Conservation (phyloP, 2,329 filamentous ascomycete genomes). For the Metarhizium brunneum region DNA sequence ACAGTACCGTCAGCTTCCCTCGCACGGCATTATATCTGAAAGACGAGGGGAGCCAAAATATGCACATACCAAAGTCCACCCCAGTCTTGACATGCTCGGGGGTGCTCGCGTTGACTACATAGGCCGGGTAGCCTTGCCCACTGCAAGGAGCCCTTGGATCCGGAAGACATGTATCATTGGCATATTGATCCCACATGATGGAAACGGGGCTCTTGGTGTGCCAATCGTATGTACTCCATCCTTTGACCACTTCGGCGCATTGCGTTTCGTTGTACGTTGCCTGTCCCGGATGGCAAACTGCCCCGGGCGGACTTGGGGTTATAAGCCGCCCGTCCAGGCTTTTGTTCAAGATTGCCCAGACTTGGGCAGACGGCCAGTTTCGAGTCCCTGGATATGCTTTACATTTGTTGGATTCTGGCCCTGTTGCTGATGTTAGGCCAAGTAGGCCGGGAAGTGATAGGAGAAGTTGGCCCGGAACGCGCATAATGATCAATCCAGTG, state of each 20-base stretch:
- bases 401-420: conserved; percentile 19
- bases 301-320: conserved; percentile 26
- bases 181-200: conserved; percentile 30
- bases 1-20: fast-evolving
- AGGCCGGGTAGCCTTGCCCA: conserved; percentile 23
- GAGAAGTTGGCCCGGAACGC: neutral
- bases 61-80: conserved; percentile 31
- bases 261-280: conserved; percentile 14
- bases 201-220: conserved; percentile 21
- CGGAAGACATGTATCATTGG: conserved; percentile 42
- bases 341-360: conserved; percentile 37
- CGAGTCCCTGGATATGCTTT: conserved; percentile 36
- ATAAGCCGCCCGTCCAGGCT: conserved; percentile 33
- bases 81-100: conserved; percentile 22
- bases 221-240: conserved; percentile 19
- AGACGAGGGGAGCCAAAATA: conserved; percentile 2
- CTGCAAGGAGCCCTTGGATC: conserved; percentile 24
- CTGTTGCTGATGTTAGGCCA: neutral
- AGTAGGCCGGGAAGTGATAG: neutral
- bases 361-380: conserved; percentile 36
- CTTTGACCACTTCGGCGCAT: conserved; percentile 18
- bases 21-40: conserved; percentile 8
- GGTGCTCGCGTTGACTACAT: conserved; percentile 25
- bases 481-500: neutral
- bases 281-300: conserved; percentile 19